A percentile compares a stretch with the other conserved stretches of the same genome.
These are phyloP conservation scores for Penicillium angulare DNA, from an alignment of 495 filamentous ascomycete species.

Conservation along the genomic window DNA sequence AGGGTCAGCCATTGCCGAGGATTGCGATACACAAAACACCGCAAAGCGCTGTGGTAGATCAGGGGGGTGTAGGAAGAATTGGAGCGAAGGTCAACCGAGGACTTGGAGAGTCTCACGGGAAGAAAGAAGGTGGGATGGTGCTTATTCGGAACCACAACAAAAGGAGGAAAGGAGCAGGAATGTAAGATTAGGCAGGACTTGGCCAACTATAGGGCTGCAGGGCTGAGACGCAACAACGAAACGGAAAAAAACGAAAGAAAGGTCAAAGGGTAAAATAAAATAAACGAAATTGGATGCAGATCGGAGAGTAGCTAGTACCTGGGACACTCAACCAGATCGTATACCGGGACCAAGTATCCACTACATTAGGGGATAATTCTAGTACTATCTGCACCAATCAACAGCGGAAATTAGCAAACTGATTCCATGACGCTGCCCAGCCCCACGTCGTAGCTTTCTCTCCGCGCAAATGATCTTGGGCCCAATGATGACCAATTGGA, in stretches of 20 bases:
- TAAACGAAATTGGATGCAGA: constrained; percentile 1
- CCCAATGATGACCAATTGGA: constrained; percentile 4
- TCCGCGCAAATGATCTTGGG: neutral
- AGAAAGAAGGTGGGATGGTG: constrained; percentile 1
- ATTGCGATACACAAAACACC: neutral
- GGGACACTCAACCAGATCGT: neutral
- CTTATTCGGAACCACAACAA: too few relatives aligned
- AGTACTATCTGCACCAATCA: too few relatives aligned
- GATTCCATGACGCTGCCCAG: constrained; percentile 27
- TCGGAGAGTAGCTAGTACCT: neutral
- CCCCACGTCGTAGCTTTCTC: neutral
- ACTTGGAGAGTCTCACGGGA: constrained; percentile 12
- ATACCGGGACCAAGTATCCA: neutral
- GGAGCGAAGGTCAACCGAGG: constrained; percentile 3
- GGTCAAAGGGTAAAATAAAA: neutral
- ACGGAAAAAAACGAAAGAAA: neutral
- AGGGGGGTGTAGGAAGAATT: neutral
- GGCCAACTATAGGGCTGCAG: constrained; percentile 24
- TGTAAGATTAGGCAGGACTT: constrained; percentile 10
- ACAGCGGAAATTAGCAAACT: neutral
- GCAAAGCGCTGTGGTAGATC: too few relatives aligned
- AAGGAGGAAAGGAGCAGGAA: neutral
- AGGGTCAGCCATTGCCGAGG: constrained; percentile 8
- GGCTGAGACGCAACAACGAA: constrained; percentile 18
- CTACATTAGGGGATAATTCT: too few relatives aligned